Conservation (phyloP, 352 stramenopile genomes). For the Phytophthora aleatoria region DNA sequence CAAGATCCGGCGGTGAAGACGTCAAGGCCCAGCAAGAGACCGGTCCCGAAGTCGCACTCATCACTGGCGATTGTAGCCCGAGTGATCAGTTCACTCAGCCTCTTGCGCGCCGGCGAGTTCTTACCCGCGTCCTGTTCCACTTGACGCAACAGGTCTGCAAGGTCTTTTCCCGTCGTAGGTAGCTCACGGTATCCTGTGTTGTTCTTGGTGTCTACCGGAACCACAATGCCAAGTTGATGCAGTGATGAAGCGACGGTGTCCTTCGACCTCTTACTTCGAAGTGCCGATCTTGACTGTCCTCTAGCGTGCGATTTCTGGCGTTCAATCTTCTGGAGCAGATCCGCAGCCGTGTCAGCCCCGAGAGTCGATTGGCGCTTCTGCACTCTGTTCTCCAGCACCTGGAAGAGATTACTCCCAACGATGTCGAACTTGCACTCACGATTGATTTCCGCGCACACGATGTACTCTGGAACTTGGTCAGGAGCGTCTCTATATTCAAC, state of each 20-base stretch:
- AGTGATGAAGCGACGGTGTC: slow-evolving; percentile 43
- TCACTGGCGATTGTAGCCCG: slow-evolving; percentile 71
- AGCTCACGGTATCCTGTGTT: slow-evolving; percentile 60
- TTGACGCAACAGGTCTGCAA: slow-evolving; percentile 41
- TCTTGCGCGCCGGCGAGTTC: slow-evolving; percentile 33
- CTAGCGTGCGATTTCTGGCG: slow-evolving; percentile 12
- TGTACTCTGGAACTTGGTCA: slow-evolving; percentile 41
- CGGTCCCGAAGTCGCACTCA: slow-evolving; percentile 74
- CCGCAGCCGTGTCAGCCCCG: slow-evolving; percentile 3
- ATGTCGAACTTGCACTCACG: slow-evolving; percentile 43
- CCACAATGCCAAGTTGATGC: slow-evolving; percentile 55
- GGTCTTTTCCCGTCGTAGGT: slow-evolving; percentile 36
- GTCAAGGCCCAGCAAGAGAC: slow-evolving; percentile 63
- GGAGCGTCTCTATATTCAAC: slow-evolving; percentile 43
- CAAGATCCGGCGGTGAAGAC: slow-evolving; percentile 48
- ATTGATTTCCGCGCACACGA: slow-evolving; percentile 43
- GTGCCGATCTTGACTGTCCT: slow-evolving; percentile 10
- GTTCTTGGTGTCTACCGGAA: slow-evolving; percentile 55
- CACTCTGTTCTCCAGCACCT: slow-evolving; percentile 38
- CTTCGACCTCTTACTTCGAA: slow-evolving; percentile 38
- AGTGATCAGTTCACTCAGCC: slow-evolving; percentile 59
- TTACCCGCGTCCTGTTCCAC: slow-evolving; percentile 25
- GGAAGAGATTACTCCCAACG: slow-evolving; percentile 42
- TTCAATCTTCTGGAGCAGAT: slow-evolving; percentile 24
- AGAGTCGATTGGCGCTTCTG: slow-evolving; percentile 18